These are phyloP conservation scores for Exserohilum turcica DNA, from an alignment of 2,329 filamentous ascomycete genomes.

Conservation along the genomic window DNA sequence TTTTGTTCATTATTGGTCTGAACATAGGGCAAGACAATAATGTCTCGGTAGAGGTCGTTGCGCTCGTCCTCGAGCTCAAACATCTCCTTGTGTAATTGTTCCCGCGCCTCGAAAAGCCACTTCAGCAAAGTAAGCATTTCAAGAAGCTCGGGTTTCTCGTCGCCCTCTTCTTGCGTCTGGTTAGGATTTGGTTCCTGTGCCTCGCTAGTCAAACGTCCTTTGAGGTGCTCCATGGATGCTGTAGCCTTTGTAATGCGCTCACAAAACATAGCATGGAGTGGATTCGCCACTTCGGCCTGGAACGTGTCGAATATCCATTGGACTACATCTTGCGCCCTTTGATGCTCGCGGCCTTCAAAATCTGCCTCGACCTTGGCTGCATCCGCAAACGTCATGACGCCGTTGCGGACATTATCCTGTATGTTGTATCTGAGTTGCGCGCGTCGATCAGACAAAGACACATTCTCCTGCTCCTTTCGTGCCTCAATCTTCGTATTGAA, in stretches of 20 bases:
- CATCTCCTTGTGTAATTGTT: slow-evolving; percentile 80
- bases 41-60: slow-evolving; percentile 82
- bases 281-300: slow-evolving; percentile 80
- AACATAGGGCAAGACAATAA: slow-evolving; percentile 81
- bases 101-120: slow-evolving; percentile 95
- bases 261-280: slow-evolving; percentile 79
- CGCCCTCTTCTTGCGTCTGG: slow-evolving; percentile 89
- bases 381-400: slow-evolving; percentile 80
- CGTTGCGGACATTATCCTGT: slow-evolving; percentile 76
- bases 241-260: slow-evolving; percentile 75
- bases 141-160: slow-evolving; percentile 89
- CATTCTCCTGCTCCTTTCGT: slow-evolving; percentile 59
- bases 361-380: slow-evolving; percentile 81
- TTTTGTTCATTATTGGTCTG: slow-evolving; percentile 77
- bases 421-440: slow-evolving; percentile 74
- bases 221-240: slow-evolving; percentile 76
- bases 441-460: slow-evolving; percentile 64
- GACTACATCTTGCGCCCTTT: slow-evolving; percentile 71
- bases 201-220: slow-evolving; percentile 73
- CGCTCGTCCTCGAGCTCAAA: slow-evolving; percentile 85
- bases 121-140: slow-evolving; percentile 95
- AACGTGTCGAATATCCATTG: slow-evolving; percentile 85
- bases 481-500: slow-evolving; percentile 57
- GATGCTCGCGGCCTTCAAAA: slow-evolving; percentile 71
- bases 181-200: slow-evolving; percentile 73